Evolutionary conservation across 768 basidiomycete genomes (phyloP).

Genomic region (Porphyrellus cyaneotinctus): DNA sequence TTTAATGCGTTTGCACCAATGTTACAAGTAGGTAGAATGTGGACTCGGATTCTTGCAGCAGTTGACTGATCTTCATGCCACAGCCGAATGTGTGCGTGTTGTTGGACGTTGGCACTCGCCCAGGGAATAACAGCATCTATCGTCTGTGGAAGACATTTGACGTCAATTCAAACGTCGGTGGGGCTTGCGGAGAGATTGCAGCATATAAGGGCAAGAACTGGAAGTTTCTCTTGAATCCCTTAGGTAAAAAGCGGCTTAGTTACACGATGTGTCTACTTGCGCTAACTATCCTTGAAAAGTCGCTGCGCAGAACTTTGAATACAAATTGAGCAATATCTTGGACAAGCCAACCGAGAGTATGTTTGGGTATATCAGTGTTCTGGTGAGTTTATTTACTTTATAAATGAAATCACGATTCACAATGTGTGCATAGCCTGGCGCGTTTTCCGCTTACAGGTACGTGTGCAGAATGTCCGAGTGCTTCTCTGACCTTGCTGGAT

Average conservation of each 20-base stretch:
- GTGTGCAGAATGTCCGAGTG: neutral
- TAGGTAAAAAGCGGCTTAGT: constrained; percentile 47
- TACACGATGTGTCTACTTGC: neutral
- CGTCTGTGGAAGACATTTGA: constrained; percentile 95
- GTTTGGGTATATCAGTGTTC: constrained; percentile 95
- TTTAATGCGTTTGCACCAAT: constrained; percentile 90
- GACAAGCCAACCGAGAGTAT: constrained; percentile 87
- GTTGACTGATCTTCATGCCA: neutral
- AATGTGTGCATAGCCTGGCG: constrained; percentile 60
- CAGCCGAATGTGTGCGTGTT: constrained; percentile 91
- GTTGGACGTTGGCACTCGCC: constrained; percentile 91
- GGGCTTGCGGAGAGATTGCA: constrained; percentile 96
- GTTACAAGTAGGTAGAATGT: constrained; percentile 56
- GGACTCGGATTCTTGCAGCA: neutral
- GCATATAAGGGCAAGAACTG: constrained; percentile 89
- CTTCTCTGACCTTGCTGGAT: constrained; percentile 1
- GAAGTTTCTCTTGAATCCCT: constrained; percentile 75
- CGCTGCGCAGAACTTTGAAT: constrained; percentile 95
- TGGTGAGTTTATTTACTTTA: constrained; percentile 43
- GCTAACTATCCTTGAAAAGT: constrained; percentile 39
- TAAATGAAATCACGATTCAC: constrained; percentile 9
- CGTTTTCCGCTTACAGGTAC: constrained; percentile 85
- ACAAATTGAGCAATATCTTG: constrained; percentile 86
- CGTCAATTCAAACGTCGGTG: constrained; percentile 86
- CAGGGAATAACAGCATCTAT: constrained; percentile 85